Percentiles rank a stretch among this genome's conserved stretches.
These are phyloP conservation scores for Endoconidiophora laricicola DNA, from an alignment of 2,329 filamentous ascomycete genomes.

Conservation along the genomic window DNA sequence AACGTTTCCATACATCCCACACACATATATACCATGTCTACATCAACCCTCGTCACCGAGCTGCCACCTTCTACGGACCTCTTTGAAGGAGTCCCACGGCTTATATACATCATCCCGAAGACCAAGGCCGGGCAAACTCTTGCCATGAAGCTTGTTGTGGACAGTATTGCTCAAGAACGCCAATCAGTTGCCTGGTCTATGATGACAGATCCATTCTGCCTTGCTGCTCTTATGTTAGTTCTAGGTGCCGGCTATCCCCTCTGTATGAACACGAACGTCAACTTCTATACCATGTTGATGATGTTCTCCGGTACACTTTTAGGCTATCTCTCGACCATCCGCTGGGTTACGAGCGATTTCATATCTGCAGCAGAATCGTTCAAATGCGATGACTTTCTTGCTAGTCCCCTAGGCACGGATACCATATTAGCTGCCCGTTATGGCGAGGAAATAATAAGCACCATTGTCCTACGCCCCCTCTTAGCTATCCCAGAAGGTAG, in stretches of 20 bases:
- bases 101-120: conserved; percentile 34
- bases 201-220: conserved; percentile 42
- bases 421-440: background rate
- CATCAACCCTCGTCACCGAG: background rate
- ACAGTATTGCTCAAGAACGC: conserved; percentile 69
- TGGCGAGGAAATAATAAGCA: background rate
- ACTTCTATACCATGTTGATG: conserved; percentile 14
- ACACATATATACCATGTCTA: background rate
- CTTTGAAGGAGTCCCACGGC: background rate
- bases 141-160: conserved; percentile 58
- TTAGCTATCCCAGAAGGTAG: no score
- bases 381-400: background rate
- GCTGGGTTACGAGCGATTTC: conserved; percentile 1
- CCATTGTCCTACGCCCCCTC: background rate
- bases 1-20: background rate
- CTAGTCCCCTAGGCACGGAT: background rate
- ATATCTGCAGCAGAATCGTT: background rate
- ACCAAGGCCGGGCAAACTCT: conserved; percentile 41
- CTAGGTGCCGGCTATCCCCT: conserved; percentile 17
- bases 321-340: conserved; percentile 1
- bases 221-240: conserved; percentile 28
- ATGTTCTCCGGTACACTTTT: conserved; percentile 21
- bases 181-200: conserved; percentile 49
- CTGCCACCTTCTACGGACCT: background rate
- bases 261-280: background rate